Evolutionary conservation across 1,284 basidiomycete genomes (phyloP), one percentile per base, ranked within the genome.

Genomic region (Agaricales sp.): DNA sequence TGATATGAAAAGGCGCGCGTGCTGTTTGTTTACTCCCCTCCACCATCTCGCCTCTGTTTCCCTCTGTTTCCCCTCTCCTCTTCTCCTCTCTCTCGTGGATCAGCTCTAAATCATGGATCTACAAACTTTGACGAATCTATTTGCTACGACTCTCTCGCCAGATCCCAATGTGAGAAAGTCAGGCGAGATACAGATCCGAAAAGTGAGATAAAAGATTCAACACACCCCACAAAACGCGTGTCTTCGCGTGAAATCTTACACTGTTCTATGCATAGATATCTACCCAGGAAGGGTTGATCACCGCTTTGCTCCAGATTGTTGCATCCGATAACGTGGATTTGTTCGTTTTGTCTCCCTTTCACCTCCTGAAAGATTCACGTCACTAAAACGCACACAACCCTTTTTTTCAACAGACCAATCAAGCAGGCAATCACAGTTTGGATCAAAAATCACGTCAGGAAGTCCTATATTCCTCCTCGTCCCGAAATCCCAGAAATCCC

Each of bases 121-220:
- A 48, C 80, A 85, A 61, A 75, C 77, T 19, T 71, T 92, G 50
- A 82, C 83, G 4, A 75, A 79, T 57, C 77, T 92, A 49, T 91
- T 91, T 61, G 74, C 84, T 11, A 81, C 82, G 38, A 89, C 87
- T 13, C 82, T 80, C 66, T 86, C 76, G 58, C 74, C 83, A n/a
- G 83, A 92, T 66, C 87, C 88, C 45, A 92, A 92, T 71, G 77
- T 82, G 52, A 82, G 89, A 55, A 88, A 87, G 59, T 70, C 83
- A 37, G 83, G 80, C 38, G 89, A 92, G 63, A 76, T 92, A 30
- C 77, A 92, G 64, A 85, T 92, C 58, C 80, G 87, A 58, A 88
- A 86, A 74, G 89, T 87, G 54, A 46, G 65, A 59, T 26, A 4
- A 18, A 35, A 41, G 25, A 47, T 54, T 47, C 43, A 47, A 37